Conservation (phyloP, 1,284 basidiomycete species). For the Cryptococcus floricola region DNA sequence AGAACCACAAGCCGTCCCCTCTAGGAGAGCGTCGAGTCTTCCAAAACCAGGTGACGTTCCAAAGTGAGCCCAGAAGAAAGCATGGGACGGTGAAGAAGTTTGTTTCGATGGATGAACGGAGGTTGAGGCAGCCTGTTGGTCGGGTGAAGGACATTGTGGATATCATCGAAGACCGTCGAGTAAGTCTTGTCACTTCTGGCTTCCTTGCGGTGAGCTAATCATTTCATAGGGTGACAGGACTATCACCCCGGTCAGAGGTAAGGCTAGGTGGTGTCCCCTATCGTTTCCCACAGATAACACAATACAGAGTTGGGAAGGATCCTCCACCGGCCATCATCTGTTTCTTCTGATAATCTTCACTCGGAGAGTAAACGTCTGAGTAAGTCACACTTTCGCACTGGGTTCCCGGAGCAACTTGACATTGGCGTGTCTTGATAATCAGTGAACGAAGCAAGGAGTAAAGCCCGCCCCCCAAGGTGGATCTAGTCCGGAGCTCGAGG, state of each 20-base stretch:
- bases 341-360: constrained; percentile 6
- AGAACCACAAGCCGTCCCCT: neutral
- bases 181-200: neutral
- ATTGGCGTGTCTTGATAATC: too few species aligned
- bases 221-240: neutral
- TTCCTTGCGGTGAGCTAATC: neutral
- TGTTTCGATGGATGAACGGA: neutral
- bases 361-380: constrained; percentile 8
- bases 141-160: constrained; percentile 12
- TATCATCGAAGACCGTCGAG: constrained; percentile 3
- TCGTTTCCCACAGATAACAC: neutral
- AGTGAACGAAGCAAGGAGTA: too few species aligned
- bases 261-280: neutral
- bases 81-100: neutral
- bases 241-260: constrained; percentile 11
- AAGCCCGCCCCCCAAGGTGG: too few species aligned
- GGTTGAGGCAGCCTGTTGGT: constrained; percentile 4
- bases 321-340: constrained; percentile 4
- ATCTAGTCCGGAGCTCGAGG: too few species aligned
- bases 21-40: too few species aligned
- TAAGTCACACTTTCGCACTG: neutral
- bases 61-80: neutral
- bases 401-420: too few species aligned
- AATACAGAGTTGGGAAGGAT: constrained; percentile 11
- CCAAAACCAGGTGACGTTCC: neutral